Evolutionary conservation across 148 eudicot species (phyloP).

Genomic region (Fagopyrum homotropicum): DNA sequence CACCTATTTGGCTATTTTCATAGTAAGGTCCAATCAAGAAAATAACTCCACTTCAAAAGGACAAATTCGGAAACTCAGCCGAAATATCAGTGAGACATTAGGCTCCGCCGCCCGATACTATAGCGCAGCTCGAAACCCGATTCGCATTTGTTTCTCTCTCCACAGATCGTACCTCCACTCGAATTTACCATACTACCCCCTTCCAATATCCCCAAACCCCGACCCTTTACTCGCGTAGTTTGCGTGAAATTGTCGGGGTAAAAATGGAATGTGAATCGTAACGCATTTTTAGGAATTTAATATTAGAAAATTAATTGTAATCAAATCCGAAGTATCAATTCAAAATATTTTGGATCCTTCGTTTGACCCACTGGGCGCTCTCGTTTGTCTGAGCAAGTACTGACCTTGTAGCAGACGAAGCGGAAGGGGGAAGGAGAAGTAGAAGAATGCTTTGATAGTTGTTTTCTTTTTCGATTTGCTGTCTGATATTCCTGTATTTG

Average conservation of each 20-base stretch:
- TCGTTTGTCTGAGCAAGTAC: not conserved
- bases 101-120: not conserved
- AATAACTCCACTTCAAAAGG: not conserved
- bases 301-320: not conserved
- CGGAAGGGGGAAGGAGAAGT: not conserved
- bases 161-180: not conserved
- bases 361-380: not conserved
- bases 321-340: not conserved
- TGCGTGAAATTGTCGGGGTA: not conserved
- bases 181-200: not conserved
- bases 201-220: not conserved
- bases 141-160: not conserved
- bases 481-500: too few relatives aligned
- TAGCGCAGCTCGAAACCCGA: conserved; percentile 9
- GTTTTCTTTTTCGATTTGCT: not conserved
- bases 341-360: not conserved
- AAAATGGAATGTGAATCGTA: not conserved
- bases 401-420: conserved; percentile 8
- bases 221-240: not conserved
- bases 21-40: not conserved
- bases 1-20: not conserved
- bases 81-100: not conserved
- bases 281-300: not conserved
- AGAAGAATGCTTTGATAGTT: too few relatives aligned
- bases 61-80: not conserved